Percentiles rank a stretch among this genome's conserved stretches.
phyloP scores from a whole-genome alignment of 2,329 filamentous ascomycete species.

The Alternaria triticimaculans region DNA sequence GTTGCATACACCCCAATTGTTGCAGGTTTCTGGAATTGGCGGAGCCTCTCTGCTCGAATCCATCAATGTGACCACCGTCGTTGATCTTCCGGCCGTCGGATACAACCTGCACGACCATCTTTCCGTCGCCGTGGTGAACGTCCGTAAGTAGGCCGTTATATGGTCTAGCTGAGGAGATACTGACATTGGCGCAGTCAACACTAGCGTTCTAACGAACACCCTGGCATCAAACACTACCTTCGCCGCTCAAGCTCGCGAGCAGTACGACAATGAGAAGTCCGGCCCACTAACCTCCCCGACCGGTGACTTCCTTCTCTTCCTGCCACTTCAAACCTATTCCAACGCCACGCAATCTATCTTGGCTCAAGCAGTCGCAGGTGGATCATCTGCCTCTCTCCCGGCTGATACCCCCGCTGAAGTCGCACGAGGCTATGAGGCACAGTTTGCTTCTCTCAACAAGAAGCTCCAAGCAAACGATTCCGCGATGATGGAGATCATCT shows the following conservation, averaged over 20 bases:
- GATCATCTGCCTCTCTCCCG: slow-evolving; percentile 25
- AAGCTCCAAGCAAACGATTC: slow-evolving; percentile 25
- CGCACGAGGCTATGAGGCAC: slow-evolving; percentile 21
- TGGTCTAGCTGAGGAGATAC: background rate
- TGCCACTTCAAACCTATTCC: slow-evolving; percentile 26
- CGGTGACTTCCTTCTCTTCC: slow-evolving; percentile 32
- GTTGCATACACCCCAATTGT: slow-evolving; percentile 34
- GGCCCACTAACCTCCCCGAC: slow-evolving; percentile 26
- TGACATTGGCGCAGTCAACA: slow-evolving; percentile 14
- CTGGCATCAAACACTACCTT: slow-evolving; percentile 27
- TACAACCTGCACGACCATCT: slow-evolving; percentile 34
- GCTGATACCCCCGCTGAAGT: slow-evolving; percentile 21
- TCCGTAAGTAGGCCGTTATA: background rate
- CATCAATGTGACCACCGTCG: slow-evolving; percentile 25
- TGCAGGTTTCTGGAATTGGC: slow-evolving; percentile 39
- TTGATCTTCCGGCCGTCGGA: slow-evolving; percentile 36
- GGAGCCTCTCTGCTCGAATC: slow-evolving; percentile 24
- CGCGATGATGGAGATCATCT: slow-evolving; percentile 30
- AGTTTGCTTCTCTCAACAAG: slow-evolving; percentile 23
- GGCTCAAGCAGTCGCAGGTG: slow-evolving; percentile 19
- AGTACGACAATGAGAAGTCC: slow-evolving; percentile 18
- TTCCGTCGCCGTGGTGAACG: slow-evolving; percentile 15
- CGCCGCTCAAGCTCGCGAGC: slow-evolving; percentile 23
- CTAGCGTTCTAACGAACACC: slow-evolving; percentile 8
- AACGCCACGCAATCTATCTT: slow-evolving; percentile 22